phyloP scores from a whole-genome alignment of 495 filamentous ascomycete genomes.

The Pseudevernia furfuracea region DNA sequence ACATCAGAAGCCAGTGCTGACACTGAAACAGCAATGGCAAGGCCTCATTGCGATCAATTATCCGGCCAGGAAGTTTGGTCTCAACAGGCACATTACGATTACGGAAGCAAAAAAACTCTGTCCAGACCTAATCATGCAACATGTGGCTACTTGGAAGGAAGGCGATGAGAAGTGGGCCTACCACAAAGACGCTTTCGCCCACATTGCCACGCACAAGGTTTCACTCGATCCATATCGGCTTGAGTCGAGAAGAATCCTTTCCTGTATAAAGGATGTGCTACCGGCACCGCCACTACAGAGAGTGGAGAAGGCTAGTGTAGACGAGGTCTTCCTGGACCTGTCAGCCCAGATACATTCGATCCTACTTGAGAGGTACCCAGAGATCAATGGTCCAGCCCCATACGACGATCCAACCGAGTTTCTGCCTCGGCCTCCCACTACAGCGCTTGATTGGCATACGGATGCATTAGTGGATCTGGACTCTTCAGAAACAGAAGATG shows the following conservation, averaged over 20 bases:
- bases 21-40: slow-evolving; percentile 40
- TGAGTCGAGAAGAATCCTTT: slow-evolving; percentile 75
- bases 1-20: slow-evolving; percentile 11
- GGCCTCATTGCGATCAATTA: slow-evolving; percentile 96
- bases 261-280: slow-evolving; percentile 69
- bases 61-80: slow-evolving; percentile 70
- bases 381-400: slow-evolving; percentile 54
- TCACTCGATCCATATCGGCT: slow-evolving; percentile 86
- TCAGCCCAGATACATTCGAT: slow-evolving; percentile 71
- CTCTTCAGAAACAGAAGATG: slow-evolving; percentile 60
- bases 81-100: slow-evolving; percentile 64
- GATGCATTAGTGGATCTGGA: slow-evolving; percentile 75
- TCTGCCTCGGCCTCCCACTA: slow-evolving; percentile 66
- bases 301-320: slow-evolving; percentile 86
- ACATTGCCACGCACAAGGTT: slow-evolving; percentile 85
- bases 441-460: slow-evolving; percentile 70
- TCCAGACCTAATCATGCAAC: slow-evolving; percentile 74
- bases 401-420: slow-evolving; percentile 64
- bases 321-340: slow-evolving; percentile 89
- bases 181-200: slow-evolving; percentile 61
- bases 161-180: slow-evolving; percentile 90
- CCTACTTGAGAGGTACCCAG: slow-evolving; percentile 70
- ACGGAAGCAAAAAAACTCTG: slow-evolving; percentile 84
- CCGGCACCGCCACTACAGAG: slow-evolving; percentile 50
- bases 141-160: slow-evolving; percentile 92